Conservation (phyloP, 768 basidiomycete genomes). For the Leucocoprinus leucothites region DNA sequence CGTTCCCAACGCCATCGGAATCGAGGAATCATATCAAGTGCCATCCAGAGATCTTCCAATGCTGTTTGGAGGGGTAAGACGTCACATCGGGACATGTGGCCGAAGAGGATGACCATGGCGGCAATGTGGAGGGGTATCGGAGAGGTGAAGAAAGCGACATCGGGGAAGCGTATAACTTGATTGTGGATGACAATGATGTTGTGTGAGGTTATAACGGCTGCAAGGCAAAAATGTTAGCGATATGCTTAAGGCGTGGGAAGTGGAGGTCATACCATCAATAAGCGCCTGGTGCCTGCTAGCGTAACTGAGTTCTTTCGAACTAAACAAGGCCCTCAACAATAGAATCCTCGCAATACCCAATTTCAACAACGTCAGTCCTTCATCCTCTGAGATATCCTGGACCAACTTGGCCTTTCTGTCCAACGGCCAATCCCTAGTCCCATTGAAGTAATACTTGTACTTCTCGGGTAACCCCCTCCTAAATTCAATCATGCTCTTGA, state of each 20-base stretch:
- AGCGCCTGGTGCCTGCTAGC: constrained; percentile 66
- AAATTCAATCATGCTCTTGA: constrained; percentile 73
- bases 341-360: constrained; percentile 79
- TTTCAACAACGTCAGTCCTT: constrained; percentile 80
- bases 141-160: constrained; percentile 85
- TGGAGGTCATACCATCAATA: constrained; percentile 83
- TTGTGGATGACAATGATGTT: constrained; percentile 85
- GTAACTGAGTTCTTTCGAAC: constrained; percentile 67
- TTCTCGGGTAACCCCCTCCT: constrained; percentile 64
- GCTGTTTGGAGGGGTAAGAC: constrained; percentile 61
- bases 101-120: constrained; percentile 88
- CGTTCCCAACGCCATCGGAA: constrained; percentile 94
- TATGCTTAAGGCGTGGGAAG: too few species aligned
- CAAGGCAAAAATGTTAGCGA: constrained; percentile 1
- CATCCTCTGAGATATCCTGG: constrained; percentile 72
- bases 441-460: constrained; percentile 75
- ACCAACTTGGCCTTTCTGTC: constrained; percentile 67
- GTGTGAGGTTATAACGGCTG: constrained; percentile 83
- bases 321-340: constrained; percentile 76
- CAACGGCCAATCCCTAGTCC: constrained; percentile 69
- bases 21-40: constrained; percentile 83
- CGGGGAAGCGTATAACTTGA: constrained; percentile 79
- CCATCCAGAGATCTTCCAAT: constrained; percentile 82
- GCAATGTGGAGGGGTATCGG: constrained; percentile 88
- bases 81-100: constrained; percentile 78